Percentiles rank a stretch among this genome's conserved stretches.
These are phyloP conservation scores for Naganishia sp. DNA, from an alignment of 1,284 basidiomycete species.

Conservation along the genomic window DNA sequence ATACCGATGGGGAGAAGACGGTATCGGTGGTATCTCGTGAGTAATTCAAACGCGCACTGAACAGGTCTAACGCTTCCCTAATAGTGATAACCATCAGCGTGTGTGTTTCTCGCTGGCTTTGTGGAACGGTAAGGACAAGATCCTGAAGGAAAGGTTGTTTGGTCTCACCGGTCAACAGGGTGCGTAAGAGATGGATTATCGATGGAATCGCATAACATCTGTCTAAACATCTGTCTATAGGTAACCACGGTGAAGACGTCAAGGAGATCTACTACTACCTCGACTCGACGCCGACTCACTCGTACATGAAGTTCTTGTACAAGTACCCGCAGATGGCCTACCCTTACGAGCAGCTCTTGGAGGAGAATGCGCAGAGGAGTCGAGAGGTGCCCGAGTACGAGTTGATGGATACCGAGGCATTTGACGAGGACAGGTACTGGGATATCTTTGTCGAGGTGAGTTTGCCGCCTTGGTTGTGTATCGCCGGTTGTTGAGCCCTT, in stretches of 20 bases:
- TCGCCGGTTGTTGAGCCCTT: background rate
- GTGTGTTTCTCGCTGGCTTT: conserved; percentile 86
- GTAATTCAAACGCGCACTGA: conserved; percentile 27
- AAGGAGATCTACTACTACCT: conserved; percentile 99
- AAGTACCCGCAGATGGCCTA: conserved; percentile 92
- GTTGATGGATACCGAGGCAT: conserved; percentile 86
- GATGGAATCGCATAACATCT: background rate
- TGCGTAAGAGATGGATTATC: conserved; percentile 34
- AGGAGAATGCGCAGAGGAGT: conserved; percentile 77
- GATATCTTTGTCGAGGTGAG: conserved; percentile 91
- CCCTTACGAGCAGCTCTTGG: conserved; percentile 90
- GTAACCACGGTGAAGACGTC: conserved; percentile 98
- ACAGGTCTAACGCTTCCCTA: background rate
- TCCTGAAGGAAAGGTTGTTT: conserved; percentile 94
- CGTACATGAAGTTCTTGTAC: conserved; percentile 99
- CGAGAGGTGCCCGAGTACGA: conserved; percentile 90
- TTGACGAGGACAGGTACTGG: conserved; percentile 95
- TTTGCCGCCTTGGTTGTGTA: conserved; percentile 11
- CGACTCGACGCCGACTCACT: conserved; percentile 96
- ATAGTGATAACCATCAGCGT: conserved; percentile 84
- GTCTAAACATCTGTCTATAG: conserved; percentile 47
- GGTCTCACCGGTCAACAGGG: conserved; percentile 88
- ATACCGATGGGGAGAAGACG: conserved; percentile 98
- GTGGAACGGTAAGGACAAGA: conserved; percentile 93
- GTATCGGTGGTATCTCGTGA: conserved; percentile 84